Base-by-base conservation (phyloP, 768 basidiomycete genomes). In the Mycena rebaudengoi region DNA sequence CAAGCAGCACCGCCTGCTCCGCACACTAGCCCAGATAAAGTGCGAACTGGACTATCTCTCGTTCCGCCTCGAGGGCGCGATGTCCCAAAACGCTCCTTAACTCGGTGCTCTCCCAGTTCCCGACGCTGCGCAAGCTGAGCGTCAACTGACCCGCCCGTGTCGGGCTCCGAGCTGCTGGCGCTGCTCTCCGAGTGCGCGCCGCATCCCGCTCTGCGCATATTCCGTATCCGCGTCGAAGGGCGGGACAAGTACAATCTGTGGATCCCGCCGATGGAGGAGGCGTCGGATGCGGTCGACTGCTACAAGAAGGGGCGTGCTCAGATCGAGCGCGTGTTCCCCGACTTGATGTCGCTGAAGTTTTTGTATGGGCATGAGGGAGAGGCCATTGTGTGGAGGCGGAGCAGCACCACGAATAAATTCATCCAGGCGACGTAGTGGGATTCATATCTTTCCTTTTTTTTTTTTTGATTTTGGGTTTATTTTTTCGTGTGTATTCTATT, bases 181-280 rank as follows among this genome's bases (percentile, higher is more conserved):
- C 62, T 68, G 25, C 50, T 68, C n/a, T 13, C 16, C 16, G 53
- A 29, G 10, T n/a, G n/a, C 25, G 33, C 12, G 0, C 62, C 56
- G 12, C 35, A 33, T 11, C 20, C 41, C 39, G 39, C 23, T n/a
- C n/a, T 44, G 12, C 66, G 66, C 21, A 51, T 51, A 23, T 44
- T 68, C 10, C 62, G 66, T 18, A 21, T 64, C 10, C 62, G 66
- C 3, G 20, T 64, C 49, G 62, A 60, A 43, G 66, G 53, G 4
- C 59, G 62, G 29, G 66, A 68, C 30, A 58, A 62, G 59, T 68
- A 68, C 25, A 68, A 68, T 29, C 23, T 68, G 30, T 68, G 66
- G 66, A 53, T 68, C 1, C 66, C 66, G 39, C 62, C 66, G n/a
- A 28, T 57, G 23, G 66, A 68, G 43, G 62, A 68, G 48, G 59